Evolutionary conservation across 225 moss, liverwort and hornwort genomes (phyloP), one percentile per base, ranked within the genome.

Genomic region (Sphagnum tenellum): DNA sequence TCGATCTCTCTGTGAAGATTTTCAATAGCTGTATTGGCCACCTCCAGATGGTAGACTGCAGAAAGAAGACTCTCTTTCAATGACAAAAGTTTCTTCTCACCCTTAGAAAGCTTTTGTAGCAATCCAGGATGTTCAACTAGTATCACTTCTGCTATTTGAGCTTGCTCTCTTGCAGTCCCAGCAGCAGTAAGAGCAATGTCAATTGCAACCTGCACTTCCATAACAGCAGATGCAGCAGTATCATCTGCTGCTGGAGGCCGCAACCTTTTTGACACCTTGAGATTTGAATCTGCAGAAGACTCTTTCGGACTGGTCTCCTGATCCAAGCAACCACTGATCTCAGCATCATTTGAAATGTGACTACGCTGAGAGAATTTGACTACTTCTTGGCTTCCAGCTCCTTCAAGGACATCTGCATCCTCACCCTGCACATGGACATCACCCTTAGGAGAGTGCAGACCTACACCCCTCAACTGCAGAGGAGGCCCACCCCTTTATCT

Each of bases 311-410:
- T 70, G 50, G 84, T 64, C n/a, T 78, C 75, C 46, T 91, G 79
- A 62, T 71, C 74, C 76, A 89, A 70, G 29, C 89, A 85, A 74
- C 71, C 79, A 83, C 75, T 82, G 54, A 92, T 72, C 49, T 74
- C 76, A 67, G 77, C 59, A 70, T 89, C 83, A 50, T 79, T 68
- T 68, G 76, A 53, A 59, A 69, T 65, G 13, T 48, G 68, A 61
- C 14, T 47, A 52, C 9, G 52, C 3, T 45, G 8, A 55, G 50
- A 77, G 55, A 29, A 29, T 29, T 1, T 29, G 29, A 29, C 29
- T 29, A 64, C 69, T 46, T 47, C 49, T 49, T 49, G 2, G 60
- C 59, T 73, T 54, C 65, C 67, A 12, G 67, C 52, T 57, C 2
- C 5, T 44, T 60, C 9, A 45, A 45, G 60, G 45, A 4, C 45